Percentiles rank a stretch among this genome's conserved stretches.
These are phyloP conservation scores for Penicillium angulare DNA, from an alignment of 495 filamentous ascomycete genomes.

Conservation along the genomic window DNA sequence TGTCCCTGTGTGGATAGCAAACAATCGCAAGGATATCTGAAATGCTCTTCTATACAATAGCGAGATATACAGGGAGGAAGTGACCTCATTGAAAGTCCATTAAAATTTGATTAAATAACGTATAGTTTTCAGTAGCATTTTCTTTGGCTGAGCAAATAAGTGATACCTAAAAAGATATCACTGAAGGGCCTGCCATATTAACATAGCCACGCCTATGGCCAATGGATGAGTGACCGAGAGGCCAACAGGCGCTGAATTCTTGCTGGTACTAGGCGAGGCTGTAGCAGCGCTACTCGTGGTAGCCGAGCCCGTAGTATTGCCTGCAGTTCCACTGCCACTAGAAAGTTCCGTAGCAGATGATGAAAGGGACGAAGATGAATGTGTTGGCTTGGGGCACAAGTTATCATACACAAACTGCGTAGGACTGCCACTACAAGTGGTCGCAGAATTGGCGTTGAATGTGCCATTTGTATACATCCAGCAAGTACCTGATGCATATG, in stretches of 20 bases:
- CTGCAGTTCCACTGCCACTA: slow-evolving; percentile 11
- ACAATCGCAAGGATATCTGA: no score
- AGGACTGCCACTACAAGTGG: slow-evolving; percentile 17
- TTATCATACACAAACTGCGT: slow-evolving; percentile 24
- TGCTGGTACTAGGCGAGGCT: slow-evolving; percentile 13
- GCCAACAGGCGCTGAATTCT: slow-evolving; percentile 19
- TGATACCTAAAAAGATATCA: not conserved
- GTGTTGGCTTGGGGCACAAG: slow-evolving; percentile 19
- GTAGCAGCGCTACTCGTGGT: slow-evolving; percentile 2
- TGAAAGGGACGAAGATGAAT: slow-evolving; percentile 18
- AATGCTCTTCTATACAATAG: no score
- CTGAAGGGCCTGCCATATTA: slow-evolving; percentile 18
- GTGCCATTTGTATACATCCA: slow-evolving; percentile 28
- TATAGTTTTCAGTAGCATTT: no score
- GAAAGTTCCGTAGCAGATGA: slow-evolving; percentile 10
- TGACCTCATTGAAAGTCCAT: no score
- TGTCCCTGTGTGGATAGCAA: no score
- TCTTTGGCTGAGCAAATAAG: no score
- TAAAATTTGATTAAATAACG: no score
- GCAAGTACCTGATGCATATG: slow-evolving; percentile 20
- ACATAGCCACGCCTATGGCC: slow-evolving; percentile 15
- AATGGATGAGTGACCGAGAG: slow-evolving; percentile 15
- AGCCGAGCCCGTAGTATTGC: slow-evolving; percentile 6
- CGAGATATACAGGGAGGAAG: no score
- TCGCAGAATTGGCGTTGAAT: slow-evolving; percentile 15